Evolutionary conservation across 768 basidiomycete genomes (phyloP), one percentile per base, ranked within the genome.

Genomic region (Aureoboletus auriporus): DNA sequence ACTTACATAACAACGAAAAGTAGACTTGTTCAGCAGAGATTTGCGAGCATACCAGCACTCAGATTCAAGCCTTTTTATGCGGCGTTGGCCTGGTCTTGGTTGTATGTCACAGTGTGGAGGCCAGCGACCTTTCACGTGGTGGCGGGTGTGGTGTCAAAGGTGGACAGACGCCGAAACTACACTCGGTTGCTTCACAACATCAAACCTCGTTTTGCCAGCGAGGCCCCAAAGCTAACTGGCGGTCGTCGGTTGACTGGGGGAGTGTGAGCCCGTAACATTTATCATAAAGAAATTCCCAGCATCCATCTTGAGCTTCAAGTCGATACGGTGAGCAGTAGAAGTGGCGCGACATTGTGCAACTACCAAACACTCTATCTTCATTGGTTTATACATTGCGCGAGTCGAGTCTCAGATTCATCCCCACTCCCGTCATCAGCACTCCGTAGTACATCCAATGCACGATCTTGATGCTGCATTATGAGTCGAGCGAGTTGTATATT

Each of bases 1-100:
- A 66, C 66, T 66, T 68, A 68, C 65, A 69, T 69, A 69, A 69
- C 63, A 31, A 56, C 41, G 38, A 65, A 37, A 47, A 54, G 56
- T 42, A 16, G 46, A 46, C 20, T 23, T 23, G 53, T 60, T 63
- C 49, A 69, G 55, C 44, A 57, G 47, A 46, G 55, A 47, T 47
- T 56, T 50, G 53, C 58, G 50, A 63, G 56, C 66, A 63, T 67
- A 67, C 53, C 61, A 63, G 61, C 29, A 63, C 63, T 61, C 49
- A 59, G 59, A 56, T 44, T 58, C 50, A 64, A 45, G 56, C 45
- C 52, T 58, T 63, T 65, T 45, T 47, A 44, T 44, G 51, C 57
- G 44, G 47, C 46, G 44, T 39, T 48, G 36, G 50, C 48, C 45
- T 40, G 51, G 62, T 52, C 58, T 46, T 62, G 60, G 55, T 58